A percentile compares a stretch with the other conserved stretches of the same genome.
phyloP scores from a whole-genome alignment of 2,329 filamentous ascomycete species.

The Didymella arachidicola region DNA sequence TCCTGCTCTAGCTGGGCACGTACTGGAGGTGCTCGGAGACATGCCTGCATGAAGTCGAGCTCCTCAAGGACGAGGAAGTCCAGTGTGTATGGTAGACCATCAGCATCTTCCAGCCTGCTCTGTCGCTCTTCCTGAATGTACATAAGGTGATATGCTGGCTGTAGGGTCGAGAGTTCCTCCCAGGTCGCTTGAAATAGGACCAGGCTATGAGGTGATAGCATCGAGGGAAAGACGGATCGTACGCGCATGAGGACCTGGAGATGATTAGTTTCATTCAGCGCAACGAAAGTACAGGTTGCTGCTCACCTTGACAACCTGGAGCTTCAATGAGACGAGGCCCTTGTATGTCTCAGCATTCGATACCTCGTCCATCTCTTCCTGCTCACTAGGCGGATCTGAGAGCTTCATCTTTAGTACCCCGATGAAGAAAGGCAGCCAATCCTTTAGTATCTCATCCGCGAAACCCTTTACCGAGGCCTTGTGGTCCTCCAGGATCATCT shows the following conservation, averaged over 20 bases:
- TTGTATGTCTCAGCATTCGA: constrained; percentile 73
- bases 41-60: constrained; percentile 91
- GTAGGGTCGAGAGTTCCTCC: constrained; percentile 81
- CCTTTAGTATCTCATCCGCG: constrained; percentile 81
- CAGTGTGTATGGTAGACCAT: constrained; percentile 90
- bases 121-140: constrained; percentile 88
- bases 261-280: constrained; percentile 46
- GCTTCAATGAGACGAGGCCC: constrained; percentile 83
- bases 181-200: constrained; percentile 86
- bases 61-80: constrained; percentile 95
- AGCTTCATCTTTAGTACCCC: constrained; percentile 77
- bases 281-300: background rate
- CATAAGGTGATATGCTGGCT: constrained; percentile 77
- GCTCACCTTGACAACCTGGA: constrained; percentile 82
- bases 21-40: constrained; percentile 85
- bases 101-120: constrained; percentile 86
- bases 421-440: constrained; percentile 91
- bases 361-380: constrained; percentile 65
- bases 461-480: constrained; percentile 85
- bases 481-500: constrained; percentile 96
- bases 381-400: constrained; percentile 65
- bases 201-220: constrained; percentile 83
- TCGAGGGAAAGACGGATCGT: constrained; percentile 79
- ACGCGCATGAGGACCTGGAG: constrained; percentile 79
- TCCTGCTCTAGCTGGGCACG: constrained; percentile 87